A percentile compares a stretch with the other conserved stretches of the same genome.
Evolutionary conservation across 257 asterid species (phyloP).

Genomic region (Leonotis leonurus): DNA sequence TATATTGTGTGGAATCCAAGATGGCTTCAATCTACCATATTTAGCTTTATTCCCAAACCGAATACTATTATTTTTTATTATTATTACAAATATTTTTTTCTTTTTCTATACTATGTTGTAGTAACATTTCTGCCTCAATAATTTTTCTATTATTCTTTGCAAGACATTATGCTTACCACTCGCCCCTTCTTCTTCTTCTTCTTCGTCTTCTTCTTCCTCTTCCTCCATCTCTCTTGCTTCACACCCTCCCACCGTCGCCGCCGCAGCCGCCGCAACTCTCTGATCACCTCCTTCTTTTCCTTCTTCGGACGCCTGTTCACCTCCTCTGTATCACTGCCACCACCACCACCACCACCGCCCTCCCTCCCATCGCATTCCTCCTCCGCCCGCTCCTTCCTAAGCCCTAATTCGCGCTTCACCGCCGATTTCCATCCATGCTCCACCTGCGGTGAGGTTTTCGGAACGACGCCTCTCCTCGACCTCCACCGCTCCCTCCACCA

Average conservation of each 20-base stretch:
- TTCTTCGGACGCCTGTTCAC: conserved; percentile 53
- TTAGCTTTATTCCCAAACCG: background rate
- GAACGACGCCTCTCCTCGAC: conserved; percentile 35
- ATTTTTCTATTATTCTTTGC: background rate
- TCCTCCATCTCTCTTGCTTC: background rate
- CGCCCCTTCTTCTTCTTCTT: background rate
- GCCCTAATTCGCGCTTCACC: conserved; percentile 20
- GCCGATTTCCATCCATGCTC: conserved; percentile 54
- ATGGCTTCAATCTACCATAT: background rate
- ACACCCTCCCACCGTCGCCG: conserved; percentile 34
- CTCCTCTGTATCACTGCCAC: conserved; percentile 31
- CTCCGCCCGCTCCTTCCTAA: conserved; percentile 61
- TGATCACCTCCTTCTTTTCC: conserved; percentile 33
- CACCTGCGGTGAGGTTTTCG: conserved; percentile 78
- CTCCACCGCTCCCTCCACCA: conserved; percentile 59
- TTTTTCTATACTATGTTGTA: too few relatives aligned
- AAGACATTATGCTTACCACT: background rate
- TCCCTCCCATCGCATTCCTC: conserved; percentile 57
- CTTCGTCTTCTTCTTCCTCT: background rate
- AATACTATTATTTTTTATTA: background rate
- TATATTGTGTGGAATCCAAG: background rate
- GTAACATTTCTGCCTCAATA: background rate
- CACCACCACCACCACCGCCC: conserved; percentile 17
- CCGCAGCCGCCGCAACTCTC: conserved; percentile 18
- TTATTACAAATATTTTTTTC: too few relatives aligned